phyloP scores from a whole-genome alignment of 2,329 filamentous ascomycete species.

The Colletotrichum brevisporum region DNA sequence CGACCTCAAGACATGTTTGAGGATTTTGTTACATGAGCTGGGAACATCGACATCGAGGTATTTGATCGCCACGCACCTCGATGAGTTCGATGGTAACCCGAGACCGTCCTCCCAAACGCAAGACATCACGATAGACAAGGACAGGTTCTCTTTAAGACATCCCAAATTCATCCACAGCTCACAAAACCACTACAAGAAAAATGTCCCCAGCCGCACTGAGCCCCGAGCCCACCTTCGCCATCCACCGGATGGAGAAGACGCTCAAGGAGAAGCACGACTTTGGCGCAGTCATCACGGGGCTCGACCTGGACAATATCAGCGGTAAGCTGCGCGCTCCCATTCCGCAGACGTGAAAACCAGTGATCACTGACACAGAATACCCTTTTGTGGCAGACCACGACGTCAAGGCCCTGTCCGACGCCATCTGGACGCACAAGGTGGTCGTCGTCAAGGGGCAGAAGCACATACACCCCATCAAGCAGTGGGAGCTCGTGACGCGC shows the following conservation, averaged over 20 bases:
- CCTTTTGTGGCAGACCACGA: constrained; percentile 48
- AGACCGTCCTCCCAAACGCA: no score
- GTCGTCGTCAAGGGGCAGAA: constrained; percentile 59
- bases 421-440: constrained; percentile 60
- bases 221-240: constrained; percentile 10
- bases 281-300: constrained; percentile 52
- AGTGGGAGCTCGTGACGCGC: constrained; percentile 60
- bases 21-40: no score
- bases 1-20: no score
- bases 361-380: no score
- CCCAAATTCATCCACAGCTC: background rate
- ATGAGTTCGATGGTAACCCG: no score
- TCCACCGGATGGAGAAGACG: constrained; percentile 42
- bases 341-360: no score
- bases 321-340: constrained; percentile 40
- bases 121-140: no score
- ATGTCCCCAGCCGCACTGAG: constrained; percentile 18
- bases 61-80: no score
- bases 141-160: background rate
- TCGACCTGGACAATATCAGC: constrained; percentile 55
- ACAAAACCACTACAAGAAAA: background rate
- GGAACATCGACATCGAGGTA: no score
- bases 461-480: constrained; percentile 56
- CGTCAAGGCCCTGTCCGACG: constrained; percentile 53
- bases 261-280: constrained; percentile 54